phyloP scores from a whole-genome alignment of 2,329 filamentous ascomycete genomes.

The Cladosporium halotolerans region DNA sequence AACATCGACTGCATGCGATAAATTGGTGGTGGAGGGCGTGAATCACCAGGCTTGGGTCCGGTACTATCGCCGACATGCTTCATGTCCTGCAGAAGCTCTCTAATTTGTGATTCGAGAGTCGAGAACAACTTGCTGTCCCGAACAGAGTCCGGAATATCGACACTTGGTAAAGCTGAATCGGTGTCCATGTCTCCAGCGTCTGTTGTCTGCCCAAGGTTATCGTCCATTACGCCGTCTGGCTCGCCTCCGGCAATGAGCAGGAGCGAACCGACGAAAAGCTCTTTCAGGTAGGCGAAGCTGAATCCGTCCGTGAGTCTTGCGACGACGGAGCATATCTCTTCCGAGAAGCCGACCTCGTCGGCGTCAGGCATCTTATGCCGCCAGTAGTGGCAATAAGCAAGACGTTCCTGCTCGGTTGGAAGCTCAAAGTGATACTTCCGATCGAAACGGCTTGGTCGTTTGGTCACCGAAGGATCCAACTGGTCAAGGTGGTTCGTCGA shows the following conservation, averaged over 20 bases:
- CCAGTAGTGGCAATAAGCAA: slow-evolving; percentile 59
- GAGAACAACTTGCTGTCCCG: not conserved
- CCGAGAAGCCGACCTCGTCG: slow-evolving; percentile 53
- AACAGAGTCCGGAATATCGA: not conserved
- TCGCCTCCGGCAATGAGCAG: not conserved
- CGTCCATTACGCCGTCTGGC: not conserved
- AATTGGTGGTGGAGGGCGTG: not conserved
- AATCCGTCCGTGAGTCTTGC: slow-evolving; percentile 58
- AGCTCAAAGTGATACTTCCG: slow-evolving; percentile 58
- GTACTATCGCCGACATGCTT: not conserved
- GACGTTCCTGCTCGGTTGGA: slow-evolving; percentile 44
- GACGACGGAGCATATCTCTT: slow-evolving; percentile 51
- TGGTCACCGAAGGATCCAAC: slow-evolving; percentile 56
- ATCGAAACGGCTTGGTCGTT: slow-evolving; percentile 60
- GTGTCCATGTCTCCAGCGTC: not conserved
- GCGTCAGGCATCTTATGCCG: slow-evolving; percentile 51
- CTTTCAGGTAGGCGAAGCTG: slow-evolving; percentile 64
- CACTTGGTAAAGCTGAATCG: not conserved
- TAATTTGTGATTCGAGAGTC: not conserved
- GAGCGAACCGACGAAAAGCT: slow-evolving; percentile 50
- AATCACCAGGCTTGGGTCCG: not conserved
- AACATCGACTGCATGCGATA: not conserved
- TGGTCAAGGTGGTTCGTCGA: slow-evolving; percentile 5
- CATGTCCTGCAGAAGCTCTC: not conserved
- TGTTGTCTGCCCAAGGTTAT: not conserved